These are phyloP conservation scores for Lumnitzera racemosa DNA, from an alignment of 345 rosid species.

Conservation along the genomic window DNA sequence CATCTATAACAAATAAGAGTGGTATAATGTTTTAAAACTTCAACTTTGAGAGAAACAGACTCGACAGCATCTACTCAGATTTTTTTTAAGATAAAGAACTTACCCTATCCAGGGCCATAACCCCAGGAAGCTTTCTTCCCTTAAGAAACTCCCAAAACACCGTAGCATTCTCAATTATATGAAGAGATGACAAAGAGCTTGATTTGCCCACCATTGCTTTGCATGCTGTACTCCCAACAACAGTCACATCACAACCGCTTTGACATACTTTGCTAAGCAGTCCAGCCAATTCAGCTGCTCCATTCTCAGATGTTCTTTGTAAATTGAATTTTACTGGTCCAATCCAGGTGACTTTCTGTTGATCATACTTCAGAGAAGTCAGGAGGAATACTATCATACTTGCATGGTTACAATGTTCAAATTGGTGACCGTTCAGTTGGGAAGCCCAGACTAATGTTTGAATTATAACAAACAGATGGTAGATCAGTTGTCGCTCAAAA, in stretches of 20 bases:
- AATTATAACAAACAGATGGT: no score
- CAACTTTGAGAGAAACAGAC: background rate
- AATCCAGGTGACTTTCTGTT: constrained; percentile 55
- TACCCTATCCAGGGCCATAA: constrained; percentile 63
- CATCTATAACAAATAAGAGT: no score
- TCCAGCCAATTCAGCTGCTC: constrained; percentile 32
- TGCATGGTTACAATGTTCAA: no score
- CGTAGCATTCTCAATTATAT: constrained; percentile 36
- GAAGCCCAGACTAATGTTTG: no score
- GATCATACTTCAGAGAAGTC: background rate
- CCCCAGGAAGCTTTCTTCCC: constrained; percentile 53
- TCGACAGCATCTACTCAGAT: background rate
- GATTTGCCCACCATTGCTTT: constrained; percentile 25
- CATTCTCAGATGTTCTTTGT: constrained; percentile 19
- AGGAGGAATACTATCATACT: no score
- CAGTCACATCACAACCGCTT: constrained; percentile 31
- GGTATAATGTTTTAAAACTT: no score
- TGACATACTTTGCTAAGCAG: constrained; percentile 25
- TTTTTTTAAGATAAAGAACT: constrained; percentile 7
- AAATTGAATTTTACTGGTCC: constrained; percentile 48
- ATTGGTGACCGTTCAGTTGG: no score
- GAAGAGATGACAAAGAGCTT: constrained; percentile 14
- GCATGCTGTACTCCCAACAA: constrained; percentile 42
- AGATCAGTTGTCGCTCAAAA: no score
- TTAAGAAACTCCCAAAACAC: constrained; percentile 60